phyloP scores from a whole-genome alignment of 768 basidiomycete genomes.

The Agrocybe praecox region DNA sequence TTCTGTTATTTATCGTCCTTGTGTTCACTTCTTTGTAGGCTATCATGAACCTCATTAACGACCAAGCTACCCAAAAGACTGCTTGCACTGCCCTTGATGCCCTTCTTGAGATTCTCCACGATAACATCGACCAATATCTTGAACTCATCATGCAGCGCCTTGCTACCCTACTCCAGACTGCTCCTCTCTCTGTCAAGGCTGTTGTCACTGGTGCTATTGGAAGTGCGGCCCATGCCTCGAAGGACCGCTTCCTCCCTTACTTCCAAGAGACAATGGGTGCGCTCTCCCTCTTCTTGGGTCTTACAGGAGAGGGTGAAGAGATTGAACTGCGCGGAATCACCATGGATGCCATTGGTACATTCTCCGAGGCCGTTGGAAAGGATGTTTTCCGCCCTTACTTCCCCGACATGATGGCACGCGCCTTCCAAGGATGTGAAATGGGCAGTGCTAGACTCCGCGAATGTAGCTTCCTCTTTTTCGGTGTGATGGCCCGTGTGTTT shows the following conservation, averaged over 20 bases:
- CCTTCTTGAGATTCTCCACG: slow-evolving; percentile 91
- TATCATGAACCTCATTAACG: slow-evolving; percentile 89
- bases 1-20: not conserved
- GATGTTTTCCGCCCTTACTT: slow-evolving; percentile 96
- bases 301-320: slow-evolving; percentile 89
- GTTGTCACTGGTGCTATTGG: slow-evolving; percentile 98
- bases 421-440: slow-evolving; percentile 87
- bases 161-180: slow-evolving; percentile 81
- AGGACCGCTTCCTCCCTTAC: slow-evolving; percentile 88
- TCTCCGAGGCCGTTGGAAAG: slow-evolving; percentile 95
- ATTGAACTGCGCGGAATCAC: slow-evolving; percentile 94
- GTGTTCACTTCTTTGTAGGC: slow-evolving; percentile 45
- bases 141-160: slow-evolving; percentile 94
- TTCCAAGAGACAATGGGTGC: slow-evolving; percentile 90
- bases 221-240: slow-evolving; percentile 95
- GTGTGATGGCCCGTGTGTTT: slow-evolving; percentile 97
- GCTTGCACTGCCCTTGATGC: slow-evolving; percentile 98
- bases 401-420: slow-evolving; percentile 93
- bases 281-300: slow-evolving; percentile 85
- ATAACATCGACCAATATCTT: slow-evolving; percentile 90
- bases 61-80: slow-evolving; percentile 82
- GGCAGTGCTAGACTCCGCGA: slow-evolving; percentile 88
- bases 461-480: slow-evolving; percentile 97
- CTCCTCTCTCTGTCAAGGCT: slow-evolving; percentile 85
- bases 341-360: slow-evolving; percentile 98